phyloP scores from a whole-genome alignment of 2,329 filamentous ascomycete species.

The Huntiella bhutanensis region DNA sequence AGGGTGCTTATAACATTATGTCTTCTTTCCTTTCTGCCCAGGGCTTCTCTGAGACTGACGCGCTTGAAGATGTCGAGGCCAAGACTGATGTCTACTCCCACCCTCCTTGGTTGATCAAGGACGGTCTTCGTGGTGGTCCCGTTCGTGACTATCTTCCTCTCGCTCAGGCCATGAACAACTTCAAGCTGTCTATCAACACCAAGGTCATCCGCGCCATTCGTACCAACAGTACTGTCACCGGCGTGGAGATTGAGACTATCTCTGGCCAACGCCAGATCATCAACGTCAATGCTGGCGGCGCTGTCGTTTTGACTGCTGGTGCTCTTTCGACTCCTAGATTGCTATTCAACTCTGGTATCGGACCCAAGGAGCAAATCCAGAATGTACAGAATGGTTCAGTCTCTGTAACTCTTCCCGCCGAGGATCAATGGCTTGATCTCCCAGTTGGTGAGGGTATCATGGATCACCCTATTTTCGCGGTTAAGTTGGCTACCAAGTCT shows the following conservation, averaged over 20 bases:
- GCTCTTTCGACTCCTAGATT: slow-evolving; percentile 52
- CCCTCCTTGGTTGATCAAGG: slow-evolving; percentile 46
- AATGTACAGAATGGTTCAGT: slow-evolving; percentile 31
- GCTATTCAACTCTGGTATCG: slow-evolving; percentile 48
- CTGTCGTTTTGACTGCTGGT: slow-evolving; percentile 37
- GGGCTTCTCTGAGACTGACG: slow-evolving; percentile 41
- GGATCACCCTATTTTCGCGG: slow-evolving; percentile 29
- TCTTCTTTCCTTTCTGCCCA: slow-evolving; percentile 37
- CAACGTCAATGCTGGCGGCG: slow-evolving; percentile 25
- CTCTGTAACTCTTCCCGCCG: slow-evolving; percentile 30
- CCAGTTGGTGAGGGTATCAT: slow-evolving; percentile 40
- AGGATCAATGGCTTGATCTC: slow-evolving; percentile 34
- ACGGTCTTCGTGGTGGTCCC: slow-evolving; percentile 49
- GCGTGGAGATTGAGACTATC: slow-evolving; percentile 43
- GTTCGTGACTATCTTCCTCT: slow-evolving; percentile 51
- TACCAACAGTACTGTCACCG: slow-evolving; percentile 39
- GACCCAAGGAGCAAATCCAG: slow-evolving; percentile 38
- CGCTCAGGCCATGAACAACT: slow-evolving; percentile 40
- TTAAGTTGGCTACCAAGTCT: slow-evolving; percentile 17
- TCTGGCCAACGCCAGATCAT: slow-evolving; percentile 27
- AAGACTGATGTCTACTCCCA: slow-evolving; percentile 49
- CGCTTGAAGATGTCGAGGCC: slow-evolving; percentile 36
- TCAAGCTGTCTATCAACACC: slow-evolving; percentile 46
- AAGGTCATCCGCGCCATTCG: slow-evolving; percentile 49
- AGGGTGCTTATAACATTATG: slow-evolving; percentile 45